Base-by-base conservation (phyloP, 2,329 filamentous ascomycete species). In the Rasamsonia emersonii region DNA sequence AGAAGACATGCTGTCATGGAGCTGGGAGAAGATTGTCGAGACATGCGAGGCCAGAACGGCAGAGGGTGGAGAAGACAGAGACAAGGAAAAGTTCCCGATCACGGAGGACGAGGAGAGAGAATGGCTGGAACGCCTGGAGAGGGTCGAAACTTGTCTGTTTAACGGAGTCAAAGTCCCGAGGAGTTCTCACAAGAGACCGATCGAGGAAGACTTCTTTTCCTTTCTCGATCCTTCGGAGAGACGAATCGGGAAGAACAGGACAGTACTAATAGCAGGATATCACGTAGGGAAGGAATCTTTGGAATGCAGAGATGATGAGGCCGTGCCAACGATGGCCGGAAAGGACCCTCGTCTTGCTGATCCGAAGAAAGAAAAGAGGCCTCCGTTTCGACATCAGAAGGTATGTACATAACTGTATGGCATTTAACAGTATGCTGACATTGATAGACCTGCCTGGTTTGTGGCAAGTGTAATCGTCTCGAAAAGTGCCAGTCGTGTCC, bases 1-100 rank as follows among this genome's bases (percentile, higher is more conserved):
- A 3, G 65, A 62, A 4, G 68, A 75, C 33, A 74, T 77, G 67
- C 47, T 75, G 0, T 61, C 56, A n/a, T 77, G 73, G 71, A 64
- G 73, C 35, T 68, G 37, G 33, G 14, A 35, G 6, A 45, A 40
- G 4, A 42, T 50, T 32, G 11, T 51, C 1, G 30, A 45, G 7
- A 42, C 38, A 13, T 51, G 46, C 32, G 41, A 34, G 20, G 42
- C 47, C 10, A 45, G 39, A 19, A 42, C 43, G 13, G n/a, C n/a
- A n/a, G n/a, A n/a, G n/a, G n/a, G n/a, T n/a, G n/a, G n/a, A n/a
- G n/a, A n/a, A n/a, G n/a, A n/a, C n/a, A n/a, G n/a, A n/a, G n/a
- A n/a, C n/a, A n/a, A n/a, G n/a, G n/a, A n/a, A n/a, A n/a, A n/a
- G n/a, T n/a, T n/a, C n/a, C n/a, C n/a, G n/a, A 51, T 54, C 6